Evolutionary conservation across 768 basidiomycete genomes (phyloP).

Genomic region (Phanerochaete sordida): DNA sequence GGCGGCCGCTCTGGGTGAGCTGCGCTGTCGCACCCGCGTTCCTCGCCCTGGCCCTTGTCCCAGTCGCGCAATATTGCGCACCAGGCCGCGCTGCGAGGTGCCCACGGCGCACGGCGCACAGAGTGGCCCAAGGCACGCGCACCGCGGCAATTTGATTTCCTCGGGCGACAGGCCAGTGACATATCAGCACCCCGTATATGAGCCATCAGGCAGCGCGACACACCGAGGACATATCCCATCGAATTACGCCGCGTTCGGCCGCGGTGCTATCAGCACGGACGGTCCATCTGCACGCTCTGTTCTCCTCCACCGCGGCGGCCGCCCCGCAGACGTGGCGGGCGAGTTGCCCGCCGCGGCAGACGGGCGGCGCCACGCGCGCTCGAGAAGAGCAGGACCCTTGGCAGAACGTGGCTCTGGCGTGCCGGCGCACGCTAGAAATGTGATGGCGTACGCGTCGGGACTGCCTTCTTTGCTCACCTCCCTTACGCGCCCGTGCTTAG

Average conservation of each 20-base stretch:
- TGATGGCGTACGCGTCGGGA: not conserved
- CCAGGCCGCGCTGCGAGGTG: not conserved
- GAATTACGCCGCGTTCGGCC: not conserved
- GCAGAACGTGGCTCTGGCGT: not conserved
- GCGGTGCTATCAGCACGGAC: conserved; percentile 2
- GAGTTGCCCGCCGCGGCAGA: not conserved
- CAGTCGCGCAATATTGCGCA: not conserved
- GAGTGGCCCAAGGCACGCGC: not conserved
- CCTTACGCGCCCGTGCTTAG: not conserved
- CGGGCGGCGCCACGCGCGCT: not conserved
- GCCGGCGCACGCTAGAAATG: not conserved
- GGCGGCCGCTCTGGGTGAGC: not conserved
- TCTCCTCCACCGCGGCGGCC: not conserved
- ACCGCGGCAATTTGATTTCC: not conserved
- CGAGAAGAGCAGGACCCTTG: not conserved
- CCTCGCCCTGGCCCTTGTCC: not conserved
- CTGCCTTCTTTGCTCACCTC: not conserved
- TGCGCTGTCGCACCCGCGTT: not conserved
- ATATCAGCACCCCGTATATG: not conserved
- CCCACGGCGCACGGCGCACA: too few species aligned
- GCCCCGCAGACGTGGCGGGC: not conserved
- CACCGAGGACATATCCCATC: not conserved
- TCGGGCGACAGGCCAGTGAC: not conserved
- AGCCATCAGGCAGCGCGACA: not conserved
- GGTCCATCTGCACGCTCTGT: not conserved